Percentiles rank a stretch among this genome's conserved stretches.
Evolutionary conservation across 495 filamentous ascomycete genomes (phyloP).

Genomic region (Xylaria acuta): DNA sequence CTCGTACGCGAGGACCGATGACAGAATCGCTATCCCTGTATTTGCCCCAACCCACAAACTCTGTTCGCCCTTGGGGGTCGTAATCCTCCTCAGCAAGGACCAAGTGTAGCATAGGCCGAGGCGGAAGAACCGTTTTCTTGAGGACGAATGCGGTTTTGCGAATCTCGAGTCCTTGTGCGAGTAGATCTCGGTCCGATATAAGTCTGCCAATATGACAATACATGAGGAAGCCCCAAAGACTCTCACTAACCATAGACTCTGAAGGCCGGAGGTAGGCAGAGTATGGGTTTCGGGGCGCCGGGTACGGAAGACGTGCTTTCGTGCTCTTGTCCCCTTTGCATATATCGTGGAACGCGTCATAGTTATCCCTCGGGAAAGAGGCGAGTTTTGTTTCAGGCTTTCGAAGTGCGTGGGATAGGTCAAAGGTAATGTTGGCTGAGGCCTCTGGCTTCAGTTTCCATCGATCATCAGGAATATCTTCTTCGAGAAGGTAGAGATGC

Average conservation of each 20-base stretch:
- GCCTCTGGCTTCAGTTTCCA: neutral
- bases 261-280: neutral
- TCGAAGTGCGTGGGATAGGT: neutral
- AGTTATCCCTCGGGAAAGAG: neutral
- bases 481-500: neutral
- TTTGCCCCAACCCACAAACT: neutral
- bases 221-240: slow-evolving; percentile 20
- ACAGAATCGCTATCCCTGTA: neutral
- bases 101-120: slow-evolving; percentile 13
- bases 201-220: slow-evolving; percentile 29
- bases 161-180: slow-evolving; percentile 20
- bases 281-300: neutral
- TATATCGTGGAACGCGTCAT: neutral
- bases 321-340: neutral
- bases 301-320: neutral
- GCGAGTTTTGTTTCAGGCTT: neutral
- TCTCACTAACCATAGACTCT: neutral
- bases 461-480: neutral
- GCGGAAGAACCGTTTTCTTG: neutral
- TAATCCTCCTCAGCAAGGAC: neutral
- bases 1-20: neutral
- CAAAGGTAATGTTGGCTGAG: neutral
- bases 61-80: neutral
- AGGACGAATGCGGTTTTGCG: neutral
- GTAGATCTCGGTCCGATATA: slow-evolving; percentile 20